Evolutionary conservation across 345 rosid species (phyloP).

Genomic region (Populus ilicifolia): DNA sequence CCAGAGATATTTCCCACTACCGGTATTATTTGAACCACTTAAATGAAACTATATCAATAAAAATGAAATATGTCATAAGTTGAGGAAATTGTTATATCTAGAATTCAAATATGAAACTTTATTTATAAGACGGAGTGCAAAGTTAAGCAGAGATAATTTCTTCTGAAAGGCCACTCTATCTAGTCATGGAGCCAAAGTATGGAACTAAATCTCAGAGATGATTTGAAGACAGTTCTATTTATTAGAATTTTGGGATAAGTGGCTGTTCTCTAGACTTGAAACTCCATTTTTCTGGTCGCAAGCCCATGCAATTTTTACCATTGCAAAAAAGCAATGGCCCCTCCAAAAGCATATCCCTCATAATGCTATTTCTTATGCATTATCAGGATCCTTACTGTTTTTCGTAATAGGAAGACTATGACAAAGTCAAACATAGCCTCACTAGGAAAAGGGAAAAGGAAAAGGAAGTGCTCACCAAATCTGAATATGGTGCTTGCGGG

Average conservation of each 20-base stretch:
- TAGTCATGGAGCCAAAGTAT: background rate
- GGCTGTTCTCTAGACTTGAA: background rate
- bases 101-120: background rate
- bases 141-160: background rate
- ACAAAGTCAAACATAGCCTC: background rate
- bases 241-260: background rate
- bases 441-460: background rate
- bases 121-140: background rate
- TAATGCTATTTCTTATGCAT: background rate
- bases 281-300: background rate
- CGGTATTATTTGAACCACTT: background rate
- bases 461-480: constrained; percentile 51
- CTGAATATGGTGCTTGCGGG: constrained; percentile 68
- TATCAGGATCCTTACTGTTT: background rate
- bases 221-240: background rate
- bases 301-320: background rate
- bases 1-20: background rate
- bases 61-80: background rate
- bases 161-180: background rate
- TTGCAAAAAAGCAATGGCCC: background rate
- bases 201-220: background rate
- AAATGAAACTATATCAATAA: background rate
- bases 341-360: background rate
- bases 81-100: background rate
- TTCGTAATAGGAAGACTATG: background rate